Evolutionary conservation across 75 land plant genomes (phyloP), one percentile per base, ranked within the genome.

Genomic region (Chamaecyparis obtusa): DNA sequence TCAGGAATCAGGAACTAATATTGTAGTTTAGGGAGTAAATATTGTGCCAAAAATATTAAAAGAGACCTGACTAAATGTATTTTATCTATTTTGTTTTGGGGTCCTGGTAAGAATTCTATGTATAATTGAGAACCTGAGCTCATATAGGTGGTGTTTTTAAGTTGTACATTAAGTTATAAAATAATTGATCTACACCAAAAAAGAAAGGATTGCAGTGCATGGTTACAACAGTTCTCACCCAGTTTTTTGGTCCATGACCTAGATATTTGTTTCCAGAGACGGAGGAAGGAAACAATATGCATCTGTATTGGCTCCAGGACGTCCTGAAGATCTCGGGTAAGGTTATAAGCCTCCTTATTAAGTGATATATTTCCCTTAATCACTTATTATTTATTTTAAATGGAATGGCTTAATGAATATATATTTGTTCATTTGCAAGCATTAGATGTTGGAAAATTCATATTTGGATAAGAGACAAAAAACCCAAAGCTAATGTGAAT

Each of bases 201-300:
- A 33, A 84, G 51, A 24, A 39, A 51, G 37, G 9, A 32, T 41
- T 30, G 27, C 86, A 32, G 64, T 49, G 80, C 33, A 15, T 10
- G 24, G 17, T 27, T 30, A 49, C 44, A 24, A 88, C 30, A 56
- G 36, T 27, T 71, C 88, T 36, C 51, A 86, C 30, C 49, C 72
- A 44, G 51, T 74, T 55, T 74, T 33, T 43, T 67, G 69, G 32
- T 82, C 36, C 51, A 81, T 46, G 83, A 10, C 15, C 11, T 90
- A 98, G 99, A 98, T 98, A 72, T 98, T 98, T 89, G 90, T 98
- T 87, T 93, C 95, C 54, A 91, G 99, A 24, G 98, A 94, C 89
- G 95, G 96, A 55, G 97, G 94, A 49, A 90, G 90, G 83, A 97
- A 97, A 88, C 93, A 93, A 41, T 97, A 89, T 88, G 91, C 99